Conservation (phyloP, 306 rosid genomes). For the Casuarina glauca region DNA sequence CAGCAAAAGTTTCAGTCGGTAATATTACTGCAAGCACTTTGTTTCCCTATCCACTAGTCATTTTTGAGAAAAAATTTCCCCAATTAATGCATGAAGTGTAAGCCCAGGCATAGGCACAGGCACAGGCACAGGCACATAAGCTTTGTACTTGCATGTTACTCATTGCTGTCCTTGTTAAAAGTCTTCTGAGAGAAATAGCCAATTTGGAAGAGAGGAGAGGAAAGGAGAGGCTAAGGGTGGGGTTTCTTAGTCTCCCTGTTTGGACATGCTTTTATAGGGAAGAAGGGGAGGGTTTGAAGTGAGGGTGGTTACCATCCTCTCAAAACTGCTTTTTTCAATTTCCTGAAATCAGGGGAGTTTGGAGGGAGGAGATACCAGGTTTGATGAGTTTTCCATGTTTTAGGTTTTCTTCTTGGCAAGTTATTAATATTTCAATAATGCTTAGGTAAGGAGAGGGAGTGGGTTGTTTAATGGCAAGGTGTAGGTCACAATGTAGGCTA, state of each 20-base stretch:
- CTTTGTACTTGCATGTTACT: not conserved
- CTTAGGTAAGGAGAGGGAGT: no score
- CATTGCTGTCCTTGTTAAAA: not conserved
- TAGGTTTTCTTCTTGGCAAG: no score
- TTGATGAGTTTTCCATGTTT: slow-evolving; percentile 1
- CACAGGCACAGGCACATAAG: not conserved
- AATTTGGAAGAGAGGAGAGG: not conserved
- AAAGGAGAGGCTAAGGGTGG: not conserved
- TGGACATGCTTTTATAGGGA: not conserved
- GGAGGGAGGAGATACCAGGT: not conserved
- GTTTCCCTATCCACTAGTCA: not conserved
- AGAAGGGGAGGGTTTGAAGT: not conserved
- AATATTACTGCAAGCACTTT: slow-evolving; percentile 6
- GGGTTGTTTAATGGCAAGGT: no score
- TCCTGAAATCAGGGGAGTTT: not conserved
- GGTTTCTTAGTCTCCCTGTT: not conserved
- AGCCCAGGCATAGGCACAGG: not conserved
- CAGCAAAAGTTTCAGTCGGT: slow-evolving; percentile 48
- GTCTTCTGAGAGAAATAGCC: not conserved
- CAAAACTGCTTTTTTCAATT: not conserved
- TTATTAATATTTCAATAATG: not conserved
- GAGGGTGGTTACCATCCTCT: not conserved
- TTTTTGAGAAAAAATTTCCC: not conserved
- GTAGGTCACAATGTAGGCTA: no score
- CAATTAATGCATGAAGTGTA: not conserved